phyloP scores from a whole-genome alignment of 345 rosid genomes.

The Hibiscus syriacus region DNA sequence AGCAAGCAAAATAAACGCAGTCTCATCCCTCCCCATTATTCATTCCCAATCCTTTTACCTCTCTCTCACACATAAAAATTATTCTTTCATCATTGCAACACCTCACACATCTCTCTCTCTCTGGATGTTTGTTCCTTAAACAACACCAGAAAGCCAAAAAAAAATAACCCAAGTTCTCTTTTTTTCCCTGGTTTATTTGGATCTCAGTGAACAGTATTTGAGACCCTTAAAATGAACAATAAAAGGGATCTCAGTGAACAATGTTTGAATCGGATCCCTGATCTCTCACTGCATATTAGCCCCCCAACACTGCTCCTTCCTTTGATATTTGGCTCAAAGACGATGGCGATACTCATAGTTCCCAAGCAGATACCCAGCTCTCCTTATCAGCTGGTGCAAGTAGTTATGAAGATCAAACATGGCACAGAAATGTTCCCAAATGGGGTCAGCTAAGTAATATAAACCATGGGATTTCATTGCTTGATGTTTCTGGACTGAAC shows the following conservation, averaged over 20 bases:
- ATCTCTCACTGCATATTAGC: constrained; percentile 56
- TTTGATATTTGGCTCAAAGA: constrained; percentile 27
- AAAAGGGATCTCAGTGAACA: constrained; percentile 16
- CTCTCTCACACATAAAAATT: not conserved
- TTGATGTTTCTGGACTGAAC: constrained; percentile 22
- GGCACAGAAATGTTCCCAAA: constrained; percentile 1
- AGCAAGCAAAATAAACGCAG: constrained; percentile 4
- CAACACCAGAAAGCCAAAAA: not conserved
- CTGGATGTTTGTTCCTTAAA: constrained; percentile 15
- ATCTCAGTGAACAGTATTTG: not conserved
- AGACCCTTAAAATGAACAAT: constrained; percentile 13
- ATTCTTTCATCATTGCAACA: constrained; percentile 16
- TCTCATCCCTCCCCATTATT: constrained; percentile 5
- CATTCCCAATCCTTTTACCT: not conserved
- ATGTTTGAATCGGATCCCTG: constrained; percentile 33
- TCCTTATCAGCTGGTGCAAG: constrained; percentile 10
- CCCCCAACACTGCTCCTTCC: constrained; percentile 31
- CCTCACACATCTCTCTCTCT: constrained; percentile 15
- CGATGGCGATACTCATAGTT: constrained; percentile 17
- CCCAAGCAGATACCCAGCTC: constrained; percentile 28
- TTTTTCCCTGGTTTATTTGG: not conserved
- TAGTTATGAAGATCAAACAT: not conserved
- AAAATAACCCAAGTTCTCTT: too few relatives aligned
- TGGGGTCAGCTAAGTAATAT: constrained; percentile 4
- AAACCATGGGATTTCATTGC: constrained; percentile 25